Evolutionary conservation across 2,329 filamentous ascomycete genomes (phyloP).

Genomic region (Ramichloridium luteum): DNA sequence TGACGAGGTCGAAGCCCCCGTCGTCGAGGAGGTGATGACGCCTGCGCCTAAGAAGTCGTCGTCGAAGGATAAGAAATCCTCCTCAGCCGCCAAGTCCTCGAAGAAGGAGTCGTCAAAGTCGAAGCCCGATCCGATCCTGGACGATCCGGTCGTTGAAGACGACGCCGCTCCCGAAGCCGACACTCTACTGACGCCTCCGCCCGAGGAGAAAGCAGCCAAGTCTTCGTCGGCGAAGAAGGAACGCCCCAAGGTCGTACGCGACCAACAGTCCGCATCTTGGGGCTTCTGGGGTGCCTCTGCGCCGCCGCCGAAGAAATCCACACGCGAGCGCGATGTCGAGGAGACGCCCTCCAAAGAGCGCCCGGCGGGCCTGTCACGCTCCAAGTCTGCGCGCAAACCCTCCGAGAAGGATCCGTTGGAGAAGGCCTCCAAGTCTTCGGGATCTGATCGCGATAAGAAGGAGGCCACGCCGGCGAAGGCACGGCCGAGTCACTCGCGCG

Average conservation of each 20-base stretch:
- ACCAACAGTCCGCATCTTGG: constrained; percentile 52
- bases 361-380: constrained; percentile 35
- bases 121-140: constrained; percentile 25
- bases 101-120: constrained; percentile 26
- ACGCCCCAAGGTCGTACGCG: constrained; percentile 62
- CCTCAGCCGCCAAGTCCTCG: constrained; percentile 10
- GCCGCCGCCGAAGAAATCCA: constrained; percentile 19
- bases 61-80: constrained; percentile 16
- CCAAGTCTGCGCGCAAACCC: constrained; percentile 44
- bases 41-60: constrained; percentile 13
- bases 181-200: constrained; percentile 36
- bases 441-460: constrained; percentile 57
- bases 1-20: constrained; percentile 14
- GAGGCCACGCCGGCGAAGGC: constrained; percentile 25
- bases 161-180: constrained; percentile 16
- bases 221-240: constrained; percentile 56
- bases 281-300: constrained; percentile 55
- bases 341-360: constrained; percentile 30
- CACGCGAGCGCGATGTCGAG: constrained; percentile 31
- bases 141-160: constrained; percentile 14
- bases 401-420: constrained; percentile 43
- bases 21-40: constrained; percentile 8
- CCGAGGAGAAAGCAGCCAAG: constrained; percentile 34
- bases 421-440: constrained; percentile 54
- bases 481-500: constrained; percentile 44